Evolutionary conservation across 2,329 filamentous ascomycete genomes (phyloP).

Genomic region (Cladosporium sphaerospermum): DNA sequence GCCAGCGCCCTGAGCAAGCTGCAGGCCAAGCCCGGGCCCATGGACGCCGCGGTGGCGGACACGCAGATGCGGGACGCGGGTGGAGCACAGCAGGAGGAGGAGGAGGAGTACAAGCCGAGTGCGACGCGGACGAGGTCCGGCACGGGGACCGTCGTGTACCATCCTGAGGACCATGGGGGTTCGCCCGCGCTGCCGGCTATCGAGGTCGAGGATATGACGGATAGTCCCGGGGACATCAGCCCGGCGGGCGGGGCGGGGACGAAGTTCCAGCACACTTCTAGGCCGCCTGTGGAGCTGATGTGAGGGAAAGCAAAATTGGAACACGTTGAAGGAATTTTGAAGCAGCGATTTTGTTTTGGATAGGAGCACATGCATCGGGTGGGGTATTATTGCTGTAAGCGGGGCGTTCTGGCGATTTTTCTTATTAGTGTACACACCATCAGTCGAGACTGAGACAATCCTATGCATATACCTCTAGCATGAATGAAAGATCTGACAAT

Average conservation of each 20-base stretch:
- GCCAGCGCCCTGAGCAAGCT: conserved; percentile 51
- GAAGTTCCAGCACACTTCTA: conserved; percentile 46
- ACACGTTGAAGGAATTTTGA: no score
- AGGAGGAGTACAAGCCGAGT: conserved; percentile 13
- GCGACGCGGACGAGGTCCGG: conserved; percentile 36
- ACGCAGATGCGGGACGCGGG: conserved; percentile 16
- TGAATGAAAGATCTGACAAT: no score
- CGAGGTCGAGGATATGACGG: conserved; percentile 56
- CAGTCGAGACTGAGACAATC: no score
- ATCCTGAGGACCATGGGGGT: conserved; percentile 56
- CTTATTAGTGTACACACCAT: no score
- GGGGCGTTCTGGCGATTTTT: no score
- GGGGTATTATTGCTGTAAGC: no score
- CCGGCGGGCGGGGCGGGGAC: conserved; percentile 41
- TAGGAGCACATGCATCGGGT: no score
- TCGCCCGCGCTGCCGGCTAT: conserved; percentile 56
- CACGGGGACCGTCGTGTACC: conserved; percentile 57
- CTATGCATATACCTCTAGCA: no score
- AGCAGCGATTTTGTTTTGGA: no score
- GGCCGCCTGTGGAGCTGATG: conserved; percentile 54
- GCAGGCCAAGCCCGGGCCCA: conserved; percentile 35
- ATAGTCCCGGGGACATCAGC: conserved; percentile 40
- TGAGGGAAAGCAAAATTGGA: conserved; percentile 16
- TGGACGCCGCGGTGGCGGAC: conserved; percentile 24
- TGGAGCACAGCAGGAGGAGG: background rate